A percentile compares a stretch with the other conserved stretches of the same genome.
Evolutionary conservation across 305 asterid genomes (phyloP).

Genomic region (Caryopteris hybrid): DNA sequence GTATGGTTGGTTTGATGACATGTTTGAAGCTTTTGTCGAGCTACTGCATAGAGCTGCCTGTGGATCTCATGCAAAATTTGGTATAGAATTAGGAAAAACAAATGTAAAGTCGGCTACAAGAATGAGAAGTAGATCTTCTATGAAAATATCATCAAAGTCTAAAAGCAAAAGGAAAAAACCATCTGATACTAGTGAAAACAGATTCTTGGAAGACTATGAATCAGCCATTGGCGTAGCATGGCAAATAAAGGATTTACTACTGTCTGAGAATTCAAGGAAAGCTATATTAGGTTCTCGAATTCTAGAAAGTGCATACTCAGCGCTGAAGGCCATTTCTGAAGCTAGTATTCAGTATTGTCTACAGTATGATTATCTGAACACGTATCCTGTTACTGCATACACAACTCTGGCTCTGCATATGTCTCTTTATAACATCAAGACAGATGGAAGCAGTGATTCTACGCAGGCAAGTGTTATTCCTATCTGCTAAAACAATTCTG

Average conservation of each 20-base stretch:
- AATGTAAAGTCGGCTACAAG: conserved; percentile 30
- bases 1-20: conserved; percentile 72
- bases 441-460: conserved; percentile 28
- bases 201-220: conserved; percentile 55
- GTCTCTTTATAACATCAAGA: conserved; percentile 50
- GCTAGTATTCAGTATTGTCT: conserved; percentile 58
- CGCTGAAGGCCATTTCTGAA: conserved; percentile 75
- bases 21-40: conserved; percentile 62
- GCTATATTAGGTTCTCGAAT: conserved; percentile 43
- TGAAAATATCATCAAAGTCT: conserved; percentile 41
- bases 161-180: conserved; percentile 35
- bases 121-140: conserved; percentile 36
- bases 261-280: conserved; percentile 54
- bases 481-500: conserved; percentile 14
- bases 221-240: conserved; percentile 78
- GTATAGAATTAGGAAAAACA: conserved; percentile 30
- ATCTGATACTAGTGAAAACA: conserved; percentile 19
- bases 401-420: conserved; percentile 61
- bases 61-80: conserved; percentile 47
- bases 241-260: conserved; percentile 86
- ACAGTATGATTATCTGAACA: conserved; percentile 41
- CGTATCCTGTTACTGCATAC: conserved; percentile 58
- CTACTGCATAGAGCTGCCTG: conserved; percentile 61
- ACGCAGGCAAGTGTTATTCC: conserved; percentile 54
- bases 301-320: conserved; percentile 43